phyloP scores from a whole-genome alignment of 257 asterid genomes.

The Solanum rostratum region DNA sequence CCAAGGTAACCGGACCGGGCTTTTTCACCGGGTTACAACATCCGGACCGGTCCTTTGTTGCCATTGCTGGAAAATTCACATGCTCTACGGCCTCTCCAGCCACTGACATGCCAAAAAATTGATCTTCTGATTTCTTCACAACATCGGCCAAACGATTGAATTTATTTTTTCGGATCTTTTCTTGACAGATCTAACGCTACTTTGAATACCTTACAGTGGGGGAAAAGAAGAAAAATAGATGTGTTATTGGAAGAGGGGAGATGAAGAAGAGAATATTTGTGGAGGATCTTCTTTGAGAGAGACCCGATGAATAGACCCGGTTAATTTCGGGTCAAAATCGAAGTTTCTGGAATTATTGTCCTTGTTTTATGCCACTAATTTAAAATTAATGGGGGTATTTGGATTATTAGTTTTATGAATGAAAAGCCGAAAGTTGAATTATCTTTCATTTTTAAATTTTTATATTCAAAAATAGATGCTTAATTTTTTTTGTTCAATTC shows the following conservation, averaged over 20 bases:
- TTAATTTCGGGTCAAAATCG: constrained; percentile 1
- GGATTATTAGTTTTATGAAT: too few relatives aligned
- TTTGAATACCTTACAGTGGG: not conserved
- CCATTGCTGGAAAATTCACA: constrained; percentile 41
- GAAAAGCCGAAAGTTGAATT: too few relatives aligned
- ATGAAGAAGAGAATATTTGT: constrained; percentile 11
- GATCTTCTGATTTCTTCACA: not conserved
- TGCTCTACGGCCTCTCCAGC: constrained; percentile 22
- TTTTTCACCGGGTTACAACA: constrained; percentile 82
- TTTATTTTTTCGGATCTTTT: not conserved
- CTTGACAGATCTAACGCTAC: not conserved
- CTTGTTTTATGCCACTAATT: too few relatives aligned
- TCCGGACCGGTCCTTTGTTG: constrained; percentile 41
- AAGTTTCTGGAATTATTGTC: not conserved
- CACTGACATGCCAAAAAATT: constrained; percentile 30
- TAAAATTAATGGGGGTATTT: too few relatives aligned
- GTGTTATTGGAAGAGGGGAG: not conserved
- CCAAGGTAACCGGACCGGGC: constrained; percentile 77
- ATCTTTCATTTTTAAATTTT: too few relatives aligned
- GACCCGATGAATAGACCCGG: constrained; percentile 22
- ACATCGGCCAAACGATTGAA: not conserved
- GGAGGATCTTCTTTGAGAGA: constrained; percentile 15
- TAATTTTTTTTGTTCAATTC: too few relatives aligned
- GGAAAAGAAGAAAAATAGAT: not conserved
- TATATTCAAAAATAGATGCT: too few relatives aligned